Evolutionary conservation across 768 basidiomycete species (phyloP), one percentile per base, ranked within the genome.

Genomic region (Paxillus involutus): DNA sequence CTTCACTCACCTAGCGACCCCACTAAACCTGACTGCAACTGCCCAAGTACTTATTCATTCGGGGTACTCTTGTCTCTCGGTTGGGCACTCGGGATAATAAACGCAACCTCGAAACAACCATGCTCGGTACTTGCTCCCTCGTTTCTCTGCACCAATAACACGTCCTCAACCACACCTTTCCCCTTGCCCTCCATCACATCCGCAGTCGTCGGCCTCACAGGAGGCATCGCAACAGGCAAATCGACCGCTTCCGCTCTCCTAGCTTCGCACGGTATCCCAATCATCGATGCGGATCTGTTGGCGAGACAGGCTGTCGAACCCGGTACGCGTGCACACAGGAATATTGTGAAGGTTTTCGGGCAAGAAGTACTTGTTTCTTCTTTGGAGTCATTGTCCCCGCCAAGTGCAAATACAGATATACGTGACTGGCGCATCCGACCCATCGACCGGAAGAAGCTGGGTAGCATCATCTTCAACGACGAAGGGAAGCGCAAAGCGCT

Each of bases 151-250:
- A 33, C 32, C 32, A 2, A 5, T 33, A 43, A 21, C 42, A 24
- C 42, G 19, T 11, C 13, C 42, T 43, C 11, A 26, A 24, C 41
- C 24, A 39, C 42, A 3, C 7, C 33, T 6, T 44, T 47, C 49
- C 24, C 32, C 49, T 32, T 37, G 13, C 44, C 26, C 14, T 51
- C 24, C 4, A 32, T 32, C 11, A 32, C 11, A 3, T 32, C 6
- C 26, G 6, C 59, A 96, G 95, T 98, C 54, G 82, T 97, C 57
- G 96, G 97, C 39, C 82, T 99, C 19, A 98, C 96, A 29, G 97
- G 97, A 8, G 93, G 95, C 2, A 98, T 99, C 53, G 92, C 94
- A 19, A 94, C 94, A 7, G 94, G 96, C 49, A 99, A 99, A 74
- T 97, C 95, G 0, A 90, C 94, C 12, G 97, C 94, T 11, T 91